Conservation (phyloP, 768 basidiomycete species). For the Dentipellis fragilis region DNA sequence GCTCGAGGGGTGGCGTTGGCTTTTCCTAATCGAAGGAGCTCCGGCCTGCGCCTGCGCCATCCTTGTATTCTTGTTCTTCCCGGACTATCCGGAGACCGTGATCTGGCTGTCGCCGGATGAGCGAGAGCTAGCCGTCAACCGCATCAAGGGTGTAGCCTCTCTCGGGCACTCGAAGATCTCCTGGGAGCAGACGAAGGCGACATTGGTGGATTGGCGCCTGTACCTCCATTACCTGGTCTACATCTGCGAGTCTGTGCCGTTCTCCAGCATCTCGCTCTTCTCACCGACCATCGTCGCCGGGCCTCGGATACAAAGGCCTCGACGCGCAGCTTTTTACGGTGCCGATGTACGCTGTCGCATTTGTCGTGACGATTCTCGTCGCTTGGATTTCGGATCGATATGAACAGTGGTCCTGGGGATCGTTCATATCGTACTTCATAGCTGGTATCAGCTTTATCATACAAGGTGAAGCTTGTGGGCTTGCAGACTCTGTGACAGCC, state of each 20-base stretch:
- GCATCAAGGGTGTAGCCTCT: slow-evolving; percentile 29
- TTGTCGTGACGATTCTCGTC: background rate
- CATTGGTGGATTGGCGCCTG: slow-evolving; percentile 26
- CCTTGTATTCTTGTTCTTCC: slow-evolving; percentile 17
- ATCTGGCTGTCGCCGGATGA: slow-evolving; percentile 31
- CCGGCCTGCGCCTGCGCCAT: slow-evolving; percentile 29
- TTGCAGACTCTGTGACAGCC: too few relatives aligned
- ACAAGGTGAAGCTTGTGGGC: background rate
- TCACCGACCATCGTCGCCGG: slow-evolving; percentile 61
- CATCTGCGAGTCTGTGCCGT: slow-evolving; percentile 33
- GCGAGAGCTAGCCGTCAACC: slow-evolving; percentile 26
- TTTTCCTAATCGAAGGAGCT: slow-evolving; percentile 39
- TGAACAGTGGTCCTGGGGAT: background rate
- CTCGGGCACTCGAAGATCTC: slow-evolving; percentile 25
- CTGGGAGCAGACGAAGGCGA: slow-evolving; percentile 27
- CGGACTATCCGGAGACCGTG: background rate
- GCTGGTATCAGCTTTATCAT: background rate
- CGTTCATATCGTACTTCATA: background rate
- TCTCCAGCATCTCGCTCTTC: slow-evolving; percentile 43
- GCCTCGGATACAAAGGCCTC: slow-evolving; percentile 44
- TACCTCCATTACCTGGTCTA: slow-evolving; percentile 32
- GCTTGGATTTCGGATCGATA: background rate
- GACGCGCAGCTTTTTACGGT: slow-evolving; percentile 56
- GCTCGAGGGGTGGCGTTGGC: slow-evolving; percentile 21
- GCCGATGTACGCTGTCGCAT: slow-evolving; percentile 31